phyloP scores from a whole-genome alignment of 192 early-diverging fungal genomes.

The Diversispora epigaea region DNA sequence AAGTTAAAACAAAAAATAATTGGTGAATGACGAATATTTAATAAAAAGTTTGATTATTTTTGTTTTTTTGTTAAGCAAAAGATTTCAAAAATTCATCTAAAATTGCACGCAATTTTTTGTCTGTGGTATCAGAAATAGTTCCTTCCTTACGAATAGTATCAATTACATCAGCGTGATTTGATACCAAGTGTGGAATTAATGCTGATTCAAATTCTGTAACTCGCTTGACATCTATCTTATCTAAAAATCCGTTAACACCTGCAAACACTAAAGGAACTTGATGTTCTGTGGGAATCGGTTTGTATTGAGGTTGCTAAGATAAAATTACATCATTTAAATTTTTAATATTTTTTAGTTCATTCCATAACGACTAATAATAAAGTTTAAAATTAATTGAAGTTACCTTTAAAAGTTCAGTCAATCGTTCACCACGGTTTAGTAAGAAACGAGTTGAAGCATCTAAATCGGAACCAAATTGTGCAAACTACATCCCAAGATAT shows the following conservation, averaged over 20 bases:
- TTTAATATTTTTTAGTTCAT: neutral
- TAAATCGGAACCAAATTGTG: constrained; percentile 99
- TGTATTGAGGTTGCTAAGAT: constrained; percentile 90
- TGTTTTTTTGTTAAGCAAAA: constrained; percentile 57
- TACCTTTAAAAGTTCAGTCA: constrained; percentile 94
- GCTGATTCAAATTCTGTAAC: constrained; percentile 92
- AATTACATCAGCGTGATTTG: constrained; percentile 87
- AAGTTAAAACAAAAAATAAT: too few species aligned
- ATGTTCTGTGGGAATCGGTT: constrained; percentile 92
- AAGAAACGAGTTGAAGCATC: constrained; percentile 99
- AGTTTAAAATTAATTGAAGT: neutral
- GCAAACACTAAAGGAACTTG: constrained; percentile 99
- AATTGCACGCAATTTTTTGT: constrained; percentile 91
- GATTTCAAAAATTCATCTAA: constrained; percentile 75
- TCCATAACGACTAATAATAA: neutral
- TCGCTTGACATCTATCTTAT: constrained; percentile 94
- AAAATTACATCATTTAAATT: neutral
- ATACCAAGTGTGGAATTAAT: constrained; percentile 82
- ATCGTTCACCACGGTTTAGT: constrained; percentile 99
- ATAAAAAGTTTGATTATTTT: neutral
- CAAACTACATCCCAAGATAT: constrained; percentile 53
- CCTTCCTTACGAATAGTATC: constrained; percentile 88
- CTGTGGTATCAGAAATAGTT: constrained; percentile 83
- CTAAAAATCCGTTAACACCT: constrained; percentile 99
- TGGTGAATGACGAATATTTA: neutral